Evolutionary conservation across 306 rosid species (phyloP), one percentile per base, ranked within the genome.

Genomic region (Acacia melanoxylon): DNA sequence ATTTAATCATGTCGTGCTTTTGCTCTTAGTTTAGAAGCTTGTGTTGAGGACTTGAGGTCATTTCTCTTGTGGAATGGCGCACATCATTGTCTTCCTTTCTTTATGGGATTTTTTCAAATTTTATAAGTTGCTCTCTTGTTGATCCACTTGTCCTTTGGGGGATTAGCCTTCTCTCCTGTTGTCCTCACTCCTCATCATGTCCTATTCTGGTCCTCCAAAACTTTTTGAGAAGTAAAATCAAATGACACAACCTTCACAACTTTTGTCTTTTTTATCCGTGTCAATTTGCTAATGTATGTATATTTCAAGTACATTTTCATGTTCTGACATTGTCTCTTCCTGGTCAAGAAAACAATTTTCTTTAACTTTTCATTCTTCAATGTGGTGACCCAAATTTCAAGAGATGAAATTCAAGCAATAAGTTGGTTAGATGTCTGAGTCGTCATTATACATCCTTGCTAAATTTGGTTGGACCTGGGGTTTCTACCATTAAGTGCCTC

Each of bases 61-160:
- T 74, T 82, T 81, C 63, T 68, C 52, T 22, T 37, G 45, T 72
- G 68, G 66, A 77, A 37, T 33, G 61, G 76, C 27, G 75, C 51
- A 10, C 33, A 16, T 66, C 25, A 65, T 74, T 69, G 31, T 17
- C 17, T n/a, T 65, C 20, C 71, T 52, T 66, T 25, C 68, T 63
- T 65, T 72, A 37, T 56, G 74, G 49, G 68, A 42, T 25, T 71
- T 19, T 19, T 8, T 42, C 46, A 41, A 52, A 72, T 42, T 11
- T 5, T 70, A 35, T 37, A 44, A 22, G 3, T 45, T 70, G 8
- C 20, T 58, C 31, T 71, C 25, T 48, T 51, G 49, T 54, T 74
- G 4, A 74, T 35, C 61, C 37, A 68, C 27, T 66, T 9, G 46
- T 31, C 19, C n/a, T 66, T 27, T 2, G 13, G 29, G 73, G 46